Percentiles rank a stretch among this genome's conserved stretches.
phyloP scores from a whole-genome alignment of 2,329 filamentous ascomycete species.

The Phyllosticta citriasiana region DNA sequence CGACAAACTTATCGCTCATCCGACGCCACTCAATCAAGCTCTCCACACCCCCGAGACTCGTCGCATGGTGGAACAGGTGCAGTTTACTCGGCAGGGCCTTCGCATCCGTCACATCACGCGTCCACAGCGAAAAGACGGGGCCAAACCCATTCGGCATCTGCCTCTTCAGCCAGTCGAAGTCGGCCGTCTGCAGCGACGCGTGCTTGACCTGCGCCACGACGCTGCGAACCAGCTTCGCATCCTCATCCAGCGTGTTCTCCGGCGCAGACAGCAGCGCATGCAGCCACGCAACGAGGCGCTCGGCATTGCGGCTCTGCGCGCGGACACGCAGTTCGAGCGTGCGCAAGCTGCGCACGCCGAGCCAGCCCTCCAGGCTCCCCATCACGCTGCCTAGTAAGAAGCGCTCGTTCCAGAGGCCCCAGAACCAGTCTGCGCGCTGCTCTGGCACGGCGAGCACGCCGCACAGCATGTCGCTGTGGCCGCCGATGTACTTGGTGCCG shows the following conservation, averaged over 20 bases:
- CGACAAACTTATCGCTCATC: constrained; percentile 70
- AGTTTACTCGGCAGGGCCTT: constrained; percentile 66
- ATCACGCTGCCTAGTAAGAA: constrained; percentile 73
- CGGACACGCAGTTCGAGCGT: constrained; percentile 76
- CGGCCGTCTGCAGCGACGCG: constrained; percentile 65
- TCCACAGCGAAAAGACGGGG: constrained; percentile 71
- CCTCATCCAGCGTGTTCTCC: neutral
- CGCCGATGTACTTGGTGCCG: constrained; percentile 93
- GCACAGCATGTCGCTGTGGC: constrained; percentile 87
- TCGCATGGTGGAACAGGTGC: constrained; percentile 83
- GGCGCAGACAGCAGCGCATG: constrained; percentile 33
- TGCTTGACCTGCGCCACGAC: constrained; percentile 51
- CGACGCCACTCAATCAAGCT: constrained; percentile 93
- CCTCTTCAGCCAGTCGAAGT: constrained; percentile 56
- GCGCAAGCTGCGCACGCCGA: constrained; percentile 75
- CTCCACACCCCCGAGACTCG: constrained; percentile 87
- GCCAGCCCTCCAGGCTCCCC: constrained; percentile 85
- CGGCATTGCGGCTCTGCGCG: constrained; percentile 64
- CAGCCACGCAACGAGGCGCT: constrained; percentile 63
- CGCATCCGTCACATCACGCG: constrained; percentile 53
- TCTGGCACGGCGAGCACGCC: constrained; percentile 60
- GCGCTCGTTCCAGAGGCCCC: constrained; percentile 55
- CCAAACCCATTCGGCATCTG: constrained; percentile 93
- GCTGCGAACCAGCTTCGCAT: constrained; percentile 9
- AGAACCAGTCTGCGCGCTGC: constrained; percentile 22